Base-by-base conservation (phyloP, 2,329 filamentous ascomycete species). In the Ascochyta rabiei region DNA sequence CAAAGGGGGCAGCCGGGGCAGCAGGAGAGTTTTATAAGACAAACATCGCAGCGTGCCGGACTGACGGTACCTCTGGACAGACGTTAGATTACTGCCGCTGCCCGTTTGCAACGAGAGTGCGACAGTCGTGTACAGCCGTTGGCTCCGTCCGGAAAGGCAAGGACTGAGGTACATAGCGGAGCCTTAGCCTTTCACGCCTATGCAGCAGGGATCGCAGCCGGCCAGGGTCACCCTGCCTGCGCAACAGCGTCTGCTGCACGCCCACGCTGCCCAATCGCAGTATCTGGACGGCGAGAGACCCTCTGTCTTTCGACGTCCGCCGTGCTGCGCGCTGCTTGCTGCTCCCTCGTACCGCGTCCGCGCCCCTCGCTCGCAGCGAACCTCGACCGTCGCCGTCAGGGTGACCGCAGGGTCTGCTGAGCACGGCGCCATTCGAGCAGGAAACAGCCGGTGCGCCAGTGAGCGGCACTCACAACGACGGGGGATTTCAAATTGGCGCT, bases 21-120 rank as follows among this genome's bases (percentile, higher is more conserved):
- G 66, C 63, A 63, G 64, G 64, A 66, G 60, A 64, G 64, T 71
- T 73, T 75, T 76, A 76, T 76, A 73, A 71, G 45, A 63, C 64
- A 68, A 67, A 57, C 69, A 73, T 73, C 58, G 63, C 64, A 61
- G 60, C 57, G 63, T 61, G 63, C 71, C 72, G 67, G 73, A 55
- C 61, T 64, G 69, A 68, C 68, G 72, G 73, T 66, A 67, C 66
- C 66, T 59, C 65, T 62, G 66, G 63, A 61, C 68, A 72, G 67
- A 66, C 71, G 67, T 72, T 76, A 75, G 70, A 75, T 75, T 75
- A 61, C 70, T 69, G 62, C 70, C 68, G 72, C 70, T 72, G 67
- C 70, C 28, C 69, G 71, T 75, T 76, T 75, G 72, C 73, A 73
- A 74, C 68, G 64, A 61, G 66, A 72, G 68, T 74, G 71, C 71